Percentiles rank a stretch among this genome's conserved stretches.
Evolutionary conservation across 2,329 filamentous ascomycete genomes (phyloP).

Genomic region (Aurifilum marmelostoma): DNA sequence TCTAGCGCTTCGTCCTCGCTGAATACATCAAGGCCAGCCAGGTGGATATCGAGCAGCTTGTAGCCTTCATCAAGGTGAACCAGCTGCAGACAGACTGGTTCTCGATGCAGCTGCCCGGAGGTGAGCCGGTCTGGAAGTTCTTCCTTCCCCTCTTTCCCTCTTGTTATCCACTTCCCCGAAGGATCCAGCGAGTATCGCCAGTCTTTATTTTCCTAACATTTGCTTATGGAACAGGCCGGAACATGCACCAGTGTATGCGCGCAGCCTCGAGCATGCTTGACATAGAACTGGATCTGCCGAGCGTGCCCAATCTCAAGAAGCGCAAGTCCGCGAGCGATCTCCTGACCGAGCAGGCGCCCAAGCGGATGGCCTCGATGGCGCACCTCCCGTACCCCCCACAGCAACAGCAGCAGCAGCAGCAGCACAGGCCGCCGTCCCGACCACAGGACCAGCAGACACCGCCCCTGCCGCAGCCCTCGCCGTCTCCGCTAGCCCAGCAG

Average conservation of each 20-base stretch:
- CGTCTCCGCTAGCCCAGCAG: neutral
- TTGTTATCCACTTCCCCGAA: neutral
- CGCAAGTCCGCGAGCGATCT: slow-evolving; percentile 39
- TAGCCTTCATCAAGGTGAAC: slow-evolving; percentile 48
- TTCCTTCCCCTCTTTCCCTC: neutral
- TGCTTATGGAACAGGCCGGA: slow-evolving; percentile 37
- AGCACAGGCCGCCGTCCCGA: slow-evolving; percentile 23
- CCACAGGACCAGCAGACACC: slow-evolving; percentile 21
- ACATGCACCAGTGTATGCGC: slow-evolving; percentile 40
- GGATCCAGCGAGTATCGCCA: neutral
- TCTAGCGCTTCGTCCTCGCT: slow-evolving; percentile 59
- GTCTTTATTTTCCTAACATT: slow-evolving; percentile 23
- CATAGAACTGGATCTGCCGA: slow-evolving; percentile 34
- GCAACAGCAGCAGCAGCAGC: neutral
- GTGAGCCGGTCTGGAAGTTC: slow-evolving; percentile 32
- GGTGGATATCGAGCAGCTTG: slow-evolving; percentile 50
- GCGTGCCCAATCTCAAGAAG: slow-evolving; percentile 36
- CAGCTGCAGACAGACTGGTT: slow-evolving; percentile 40
- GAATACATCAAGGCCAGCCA: slow-evolving; percentile 62
- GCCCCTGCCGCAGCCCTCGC: slow-evolving; percentile 17
- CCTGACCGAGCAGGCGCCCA: slow-evolving; percentile 36
- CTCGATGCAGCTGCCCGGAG: slow-evolving; percentile 41
- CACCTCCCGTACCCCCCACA: slow-evolving; percentile 21
- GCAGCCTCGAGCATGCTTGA: slow-evolving; percentile 39
- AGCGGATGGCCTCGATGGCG: slow-evolving; percentile 36